Evolutionary conservation across 176 grass and related monocot species (phyloP), one percentile per base, ranked within the genome.

Genomic region (Luzula sylvatica): DNA sequence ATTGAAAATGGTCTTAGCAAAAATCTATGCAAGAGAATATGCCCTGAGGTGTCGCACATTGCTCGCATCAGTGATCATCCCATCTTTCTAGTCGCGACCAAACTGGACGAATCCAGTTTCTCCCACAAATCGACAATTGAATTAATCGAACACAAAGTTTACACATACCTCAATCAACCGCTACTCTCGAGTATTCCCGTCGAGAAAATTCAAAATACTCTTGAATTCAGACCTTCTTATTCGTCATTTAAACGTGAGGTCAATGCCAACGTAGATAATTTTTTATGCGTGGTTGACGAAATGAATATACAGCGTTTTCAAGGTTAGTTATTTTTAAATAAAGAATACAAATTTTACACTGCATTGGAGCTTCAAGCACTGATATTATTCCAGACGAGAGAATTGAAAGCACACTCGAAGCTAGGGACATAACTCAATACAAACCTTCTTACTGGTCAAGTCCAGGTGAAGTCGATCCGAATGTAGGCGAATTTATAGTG

Each of bases 311-410:
- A n/a, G n/a, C n/a, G n/a, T n/a, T n/a, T n/a, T n/a, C n/a, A 38
- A 3, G 66, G 77, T 26, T 8, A 68, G 49, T 22, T 4, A 32
- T 4, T 32, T 4, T 4, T 32, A 32, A 8, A 4, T 4, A 32
- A 32, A 32, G 1, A 29, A 66, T 75, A 51, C 82, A 74, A 74
- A 80, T 96, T 77, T 71, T 61, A 26, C 39, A 53, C 26, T 65
- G 77, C 69, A 58, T 90, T 46, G 72, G 74, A 58, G 85, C 92
- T 46, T 89, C 92, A 27, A 90, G 81, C 78, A 96, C 92, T 38
- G 92, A 96, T 63, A 56, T 68, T 42, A 89, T 77, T 71, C 84
- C 81, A 5, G 55, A 74, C 11, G 92, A 96, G 68, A 75, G 50
- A 63, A 77, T 96, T 3, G 74, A 73, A 26, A 68, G 89, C 69